These are phyloP conservation scores for Aspergillus egyptiacus DNA, from an alignment of 495 filamentous ascomycete genomes.

Conservation along the genomic window DNA sequence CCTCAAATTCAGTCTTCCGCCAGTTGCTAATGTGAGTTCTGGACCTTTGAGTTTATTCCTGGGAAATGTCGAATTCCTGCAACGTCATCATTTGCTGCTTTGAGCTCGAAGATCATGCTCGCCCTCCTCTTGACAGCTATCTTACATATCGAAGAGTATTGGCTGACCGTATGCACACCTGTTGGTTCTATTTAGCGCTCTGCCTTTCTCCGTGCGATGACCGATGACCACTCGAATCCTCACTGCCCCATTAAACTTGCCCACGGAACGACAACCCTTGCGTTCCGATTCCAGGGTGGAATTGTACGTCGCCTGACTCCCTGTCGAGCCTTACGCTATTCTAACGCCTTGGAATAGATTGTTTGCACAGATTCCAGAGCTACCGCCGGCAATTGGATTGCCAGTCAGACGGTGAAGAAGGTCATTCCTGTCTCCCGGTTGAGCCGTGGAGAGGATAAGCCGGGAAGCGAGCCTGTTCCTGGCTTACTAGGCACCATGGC, in stretches of 20 bases:
- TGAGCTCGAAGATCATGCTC: neutral
- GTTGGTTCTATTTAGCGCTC: slow-evolving; percentile 51
- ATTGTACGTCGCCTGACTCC: slow-evolving; percentile 49
- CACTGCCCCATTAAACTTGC: slow-evolving; percentile 97
- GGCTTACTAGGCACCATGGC: slow-evolving; percentile 95
- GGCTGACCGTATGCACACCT: neutral
- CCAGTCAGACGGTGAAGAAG: slow-evolving; percentile 98
- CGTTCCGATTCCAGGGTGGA: slow-evolving; percentile 94
- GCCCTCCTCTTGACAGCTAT: neutral
- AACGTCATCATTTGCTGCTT: neutral
- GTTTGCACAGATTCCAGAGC: slow-evolving; percentile 96
- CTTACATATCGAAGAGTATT: neutral
- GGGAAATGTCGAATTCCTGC: neutral
- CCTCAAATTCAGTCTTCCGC: slow-evolving; percentile 88
- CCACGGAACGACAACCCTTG: slow-evolving; percentile 97
- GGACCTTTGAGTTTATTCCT: neutral
- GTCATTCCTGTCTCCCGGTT: slow-evolving; percentile 63
- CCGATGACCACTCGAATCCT: slow-evolving; percentile 94
- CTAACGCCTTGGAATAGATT: slow-evolving; percentile 43
- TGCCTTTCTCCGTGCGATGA: slow-evolving; percentile 91
- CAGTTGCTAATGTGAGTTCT: slow-evolving; percentile 75
- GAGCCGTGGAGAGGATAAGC: slow-evolving; percentile 43
- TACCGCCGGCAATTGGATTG: slow-evolving; percentile 97
- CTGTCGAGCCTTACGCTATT: neutral
- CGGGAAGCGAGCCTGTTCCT: slow-evolving; percentile 69